Conservation (phyloP, 1,284 basidiomycete species). For the Austroboletus niveus region DNA sequence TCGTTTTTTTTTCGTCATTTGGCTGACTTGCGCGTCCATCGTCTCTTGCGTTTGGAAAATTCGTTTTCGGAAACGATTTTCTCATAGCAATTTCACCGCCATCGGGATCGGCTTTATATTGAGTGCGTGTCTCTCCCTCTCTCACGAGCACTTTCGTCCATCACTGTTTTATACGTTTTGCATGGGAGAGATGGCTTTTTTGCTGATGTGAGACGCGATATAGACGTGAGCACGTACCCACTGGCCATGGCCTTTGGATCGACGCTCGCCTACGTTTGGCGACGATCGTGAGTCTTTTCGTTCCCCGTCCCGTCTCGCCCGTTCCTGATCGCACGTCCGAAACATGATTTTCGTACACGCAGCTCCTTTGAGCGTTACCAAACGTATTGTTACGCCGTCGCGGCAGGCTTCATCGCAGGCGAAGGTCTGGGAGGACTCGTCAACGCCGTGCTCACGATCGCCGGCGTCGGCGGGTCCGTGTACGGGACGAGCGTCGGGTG, state of each 20-base stretch:
- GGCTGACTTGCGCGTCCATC: too few species aligned
- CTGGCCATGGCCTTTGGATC: conserved; percentile 13
- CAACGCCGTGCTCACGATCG: conserved; percentile 13
- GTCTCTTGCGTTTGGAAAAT: too few species aligned
- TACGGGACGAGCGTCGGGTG: conserved; percentile 10
- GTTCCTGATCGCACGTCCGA: too few species aligned
- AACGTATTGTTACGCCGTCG: conserved; percentile 6
- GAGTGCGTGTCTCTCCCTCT: conserved; percentile 2
- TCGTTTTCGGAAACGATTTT: too few species aligned
- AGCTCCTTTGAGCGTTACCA: conserved; percentile 5
- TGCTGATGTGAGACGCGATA: too few species aligned
- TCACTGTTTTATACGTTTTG: too few species aligned
- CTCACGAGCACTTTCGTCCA: too few species aligned
- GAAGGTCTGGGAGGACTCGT: conserved; percentile 16
- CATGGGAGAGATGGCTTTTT: too few species aligned
- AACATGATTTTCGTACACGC: background rate
- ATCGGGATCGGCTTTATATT: conserved; percentile 14
- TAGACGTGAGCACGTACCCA: conserved; percentile 9
- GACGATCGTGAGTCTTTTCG: too few species aligned
- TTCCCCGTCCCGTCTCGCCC: too few species aligned
- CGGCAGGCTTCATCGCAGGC: conserved; percentile 13
- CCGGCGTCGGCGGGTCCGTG: conserved; percentile 3
- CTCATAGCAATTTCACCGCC: too few species aligned
- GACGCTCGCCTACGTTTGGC: conserved; percentile 2
- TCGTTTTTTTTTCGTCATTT: background rate